Conservation (phyloP, 2,329 filamentous ascomycete genomes). For the Uncinocarpus reesii region DNA sequence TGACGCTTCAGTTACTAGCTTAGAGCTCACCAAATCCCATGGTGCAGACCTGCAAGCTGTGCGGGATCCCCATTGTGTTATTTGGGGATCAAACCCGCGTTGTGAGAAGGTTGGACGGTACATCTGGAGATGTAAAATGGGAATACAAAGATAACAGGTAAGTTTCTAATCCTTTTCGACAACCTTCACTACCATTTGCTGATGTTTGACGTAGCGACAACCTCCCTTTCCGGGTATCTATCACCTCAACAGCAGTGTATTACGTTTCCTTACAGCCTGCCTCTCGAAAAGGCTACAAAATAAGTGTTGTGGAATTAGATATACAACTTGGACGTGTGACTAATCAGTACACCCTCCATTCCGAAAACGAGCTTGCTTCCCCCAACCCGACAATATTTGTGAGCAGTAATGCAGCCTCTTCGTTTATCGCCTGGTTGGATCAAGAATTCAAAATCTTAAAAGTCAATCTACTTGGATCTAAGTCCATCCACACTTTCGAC, state of each 20-base stretch:
- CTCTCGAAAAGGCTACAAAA: slow-evolving; percentile 57
- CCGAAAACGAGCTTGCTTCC: slow-evolving; percentile 58
- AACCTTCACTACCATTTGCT: neutral
- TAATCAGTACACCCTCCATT: slow-evolving; percentile 60
- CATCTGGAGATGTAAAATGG: slow-evolving; percentile 66
- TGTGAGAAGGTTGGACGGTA: slow-evolving; percentile 62
- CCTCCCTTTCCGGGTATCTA: slow-evolving; percentile 63
- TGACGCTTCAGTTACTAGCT: slow-evolving; percentile 34
- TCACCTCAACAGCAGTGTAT: slow-evolving; percentile 58
- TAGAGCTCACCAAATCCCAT: slow-evolving; percentile 67
- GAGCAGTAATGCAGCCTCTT: slow-evolving; percentile 32
- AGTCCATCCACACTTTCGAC: slow-evolving; percentile 31
- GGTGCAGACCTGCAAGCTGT: slow-evolving; percentile 33
- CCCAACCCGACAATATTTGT: slow-evolving; percentile 34
- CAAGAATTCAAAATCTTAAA: slow-evolving; percentile 36
- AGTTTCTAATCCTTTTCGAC: neutral
- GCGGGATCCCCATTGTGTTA: slow-evolving; percentile 59
- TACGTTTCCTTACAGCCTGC: slow-evolving; percentile 63
- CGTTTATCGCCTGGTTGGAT: slow-evolving; percentile 39
- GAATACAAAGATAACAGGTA: slow-evolving; percentile 56
- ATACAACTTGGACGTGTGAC: slow-evolving; percentile 59
- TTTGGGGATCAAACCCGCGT: slow-evolving; percentile 46
- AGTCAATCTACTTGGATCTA: slow-evolving; percentile 37
- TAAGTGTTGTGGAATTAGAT: slow-evolving; percentile 67
- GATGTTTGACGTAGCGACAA: slow-evolving; percentile 46